Conservation (phyloP, 140 eudicot genomes). For the Cichorium intybus region DNA sequence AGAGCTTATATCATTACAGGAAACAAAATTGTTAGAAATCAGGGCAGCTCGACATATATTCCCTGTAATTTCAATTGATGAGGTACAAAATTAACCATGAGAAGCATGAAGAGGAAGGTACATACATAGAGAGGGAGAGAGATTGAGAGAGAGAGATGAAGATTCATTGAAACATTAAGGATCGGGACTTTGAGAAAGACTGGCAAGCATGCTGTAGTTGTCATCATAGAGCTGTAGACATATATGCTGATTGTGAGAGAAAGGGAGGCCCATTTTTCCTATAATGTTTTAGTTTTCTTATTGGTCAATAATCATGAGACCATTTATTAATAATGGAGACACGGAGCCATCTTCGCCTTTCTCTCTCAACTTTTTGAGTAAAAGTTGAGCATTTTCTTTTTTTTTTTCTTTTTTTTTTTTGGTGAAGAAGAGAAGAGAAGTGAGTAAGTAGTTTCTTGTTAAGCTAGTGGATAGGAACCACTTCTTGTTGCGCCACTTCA, state of each 20-base stretch:
- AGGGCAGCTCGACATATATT: background rate
- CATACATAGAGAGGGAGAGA: background rate
- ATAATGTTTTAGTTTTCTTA: background rate
- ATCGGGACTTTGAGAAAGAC: constrained; percentile 30
- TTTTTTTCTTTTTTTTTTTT: no score
- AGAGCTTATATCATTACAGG: constrained; percentile 10
- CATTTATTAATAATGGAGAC: constrained; percentile 24
- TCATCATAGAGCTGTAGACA: constrained; percentile 33
- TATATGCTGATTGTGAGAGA: constrained; percentile 37
- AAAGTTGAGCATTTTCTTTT: constrained; percentile 25
- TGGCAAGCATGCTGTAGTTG: constrained; percentile 22
- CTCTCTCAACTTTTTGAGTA: constrained; percentile 19
- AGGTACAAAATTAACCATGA: constrained; percentile 7
- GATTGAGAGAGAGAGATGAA: background rate
- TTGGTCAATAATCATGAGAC: constrained; percentile 22
- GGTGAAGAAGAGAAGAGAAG: constrained; percentile 18
- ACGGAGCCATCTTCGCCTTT: constrained; percentile 20
- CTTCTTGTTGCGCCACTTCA: constrained; percentile 47
- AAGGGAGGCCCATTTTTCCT: constrained; percentile 13
- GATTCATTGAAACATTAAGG: constrained; percentile 14
- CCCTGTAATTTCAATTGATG: background rate
- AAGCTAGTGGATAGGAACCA: constrained; percentile 52
- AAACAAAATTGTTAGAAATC: constrained; percentile 11
- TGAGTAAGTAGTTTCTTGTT: constrained; percentile 19
- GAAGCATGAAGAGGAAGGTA: constrained; percentile 1